These are phyloP conservation scores for Ophiocordyceps camponoti-leonardi DNA, from an alignment of 2,329 filamentous ascomycete species.

Conservation along the genomic window DNA sequence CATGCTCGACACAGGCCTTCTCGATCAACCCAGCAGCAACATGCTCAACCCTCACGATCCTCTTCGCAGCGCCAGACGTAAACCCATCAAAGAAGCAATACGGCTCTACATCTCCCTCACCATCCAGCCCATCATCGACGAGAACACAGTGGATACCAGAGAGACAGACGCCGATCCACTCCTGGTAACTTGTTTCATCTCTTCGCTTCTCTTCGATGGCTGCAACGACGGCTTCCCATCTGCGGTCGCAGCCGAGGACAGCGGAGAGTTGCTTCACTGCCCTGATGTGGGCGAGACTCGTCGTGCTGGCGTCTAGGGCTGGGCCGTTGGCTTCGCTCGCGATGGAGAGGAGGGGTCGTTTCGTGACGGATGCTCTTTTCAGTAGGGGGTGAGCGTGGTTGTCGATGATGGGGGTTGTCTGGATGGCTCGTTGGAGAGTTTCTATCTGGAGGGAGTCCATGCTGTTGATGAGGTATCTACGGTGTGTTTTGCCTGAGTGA, in stretches of 20 bases:
- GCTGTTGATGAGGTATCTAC: neutral
- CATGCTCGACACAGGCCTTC: constrained; percentile 18
- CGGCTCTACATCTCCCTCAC: constrained; percentile 33
- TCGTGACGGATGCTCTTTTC: constrained; percentile 26
- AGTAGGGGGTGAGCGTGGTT: constrained; percentile 58
- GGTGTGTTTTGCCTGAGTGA: neutral
- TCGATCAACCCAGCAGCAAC: constrained; percentile 47
- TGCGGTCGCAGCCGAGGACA: constrained; percentile 45
- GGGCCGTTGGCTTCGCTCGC: constrained; percentile 56
- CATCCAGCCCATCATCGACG: constrained; percentile 59
- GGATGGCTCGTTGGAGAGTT: constrained; percentile 21
- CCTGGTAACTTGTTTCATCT: constrained; percentile 25
- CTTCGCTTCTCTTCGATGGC: constrained; percentile 22
- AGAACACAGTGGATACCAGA: constrained; percentile 56
- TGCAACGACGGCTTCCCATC: constrained; percentile 37
- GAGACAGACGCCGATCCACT: constrained; percentile 47
- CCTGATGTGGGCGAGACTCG: constrained; percentile 51
- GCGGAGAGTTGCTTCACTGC: constrained; percentile 50
- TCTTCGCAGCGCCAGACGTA: constrained; percentile 44
- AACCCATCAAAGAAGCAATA: constrained; percentile 51
- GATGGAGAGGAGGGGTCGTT: constrained; percentile 38
- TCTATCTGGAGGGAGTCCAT: constrained; percentile 1
- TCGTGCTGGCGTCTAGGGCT: constrained; percentile 43
- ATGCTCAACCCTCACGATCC: constrained; percentile 64
- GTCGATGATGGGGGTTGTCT: constrained; percentile 49